These are phyloP conservation scores for Tuber magnatum DNA, from an alignment of 495 filamentous ascomycete genomes.

Conservation along the genomic window DNA sequence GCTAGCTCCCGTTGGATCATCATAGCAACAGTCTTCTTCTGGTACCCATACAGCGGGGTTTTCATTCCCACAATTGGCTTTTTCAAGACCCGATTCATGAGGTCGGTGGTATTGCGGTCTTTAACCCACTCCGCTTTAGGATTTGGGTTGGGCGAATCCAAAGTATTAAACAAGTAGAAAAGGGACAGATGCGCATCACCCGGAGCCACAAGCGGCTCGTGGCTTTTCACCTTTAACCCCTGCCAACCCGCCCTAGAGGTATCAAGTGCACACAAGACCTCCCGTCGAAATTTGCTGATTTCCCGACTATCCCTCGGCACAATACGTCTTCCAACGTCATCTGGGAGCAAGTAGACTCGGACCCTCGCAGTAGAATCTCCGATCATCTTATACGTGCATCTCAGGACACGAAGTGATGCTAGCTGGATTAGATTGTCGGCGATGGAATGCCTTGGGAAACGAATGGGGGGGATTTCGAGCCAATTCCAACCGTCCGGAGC, in stretches of 20 bases:
- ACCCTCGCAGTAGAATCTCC: conserved; percentile 36
- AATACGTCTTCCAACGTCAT: conserved; percentile 53
- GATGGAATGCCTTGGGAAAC: conserved; percentile 9
- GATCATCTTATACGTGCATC: conserved; percentile 37
- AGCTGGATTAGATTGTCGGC: conserved; percentile 25
- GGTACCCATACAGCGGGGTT: conserved; percentile 66
- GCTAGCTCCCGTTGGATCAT: conserved; percentile 80
- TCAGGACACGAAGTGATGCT: conserved; percentile 17
- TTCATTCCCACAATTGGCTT: conserved; percentile 54
- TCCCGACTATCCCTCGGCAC: conserved; percentile 45
- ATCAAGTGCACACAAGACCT: conserved; percentile 54
- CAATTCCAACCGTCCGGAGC: conserved; percentile 37
- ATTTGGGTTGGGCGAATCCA: conserved; percentile 62
- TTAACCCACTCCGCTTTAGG: conserved; percentile 46
- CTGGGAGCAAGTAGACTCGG: conserved; percentile 60
- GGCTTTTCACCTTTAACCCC: conserved; percentile 38
- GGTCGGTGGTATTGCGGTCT: conserved; percentile 52
- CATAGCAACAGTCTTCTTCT: conserved; percentile 69
- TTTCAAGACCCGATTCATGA: conserved; percentile 58
- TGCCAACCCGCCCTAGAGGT: conserved; percentile 52
- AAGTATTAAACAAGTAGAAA: conserved; percentile 78
- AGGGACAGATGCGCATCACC: conserved; percentile 49
- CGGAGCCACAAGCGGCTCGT: not conserved
- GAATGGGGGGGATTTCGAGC: conserved; percentile 28
- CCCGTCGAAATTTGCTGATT: conserved; percentile 47